Evolutionary conservation across 2,329 filamentous ascomycete genomes (phyloP).

Genomic region (Coniochaeta sp.): DNA sequence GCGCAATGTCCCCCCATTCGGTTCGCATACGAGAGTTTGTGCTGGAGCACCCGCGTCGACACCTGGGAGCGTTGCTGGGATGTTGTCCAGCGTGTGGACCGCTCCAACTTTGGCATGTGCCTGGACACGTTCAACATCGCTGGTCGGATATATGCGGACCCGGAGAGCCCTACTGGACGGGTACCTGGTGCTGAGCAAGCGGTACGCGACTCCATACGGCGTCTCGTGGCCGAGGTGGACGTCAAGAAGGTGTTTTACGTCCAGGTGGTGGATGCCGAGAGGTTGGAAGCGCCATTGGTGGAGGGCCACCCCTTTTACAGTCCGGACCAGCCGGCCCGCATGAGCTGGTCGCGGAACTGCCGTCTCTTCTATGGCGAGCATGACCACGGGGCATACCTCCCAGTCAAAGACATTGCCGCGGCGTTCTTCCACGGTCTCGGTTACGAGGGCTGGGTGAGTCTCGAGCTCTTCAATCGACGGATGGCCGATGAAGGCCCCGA

Average conservation of each 20-base stretch:
- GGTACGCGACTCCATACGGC: slow-evolving; percentile 45
- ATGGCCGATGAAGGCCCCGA: slow-evolving; percentile 43
- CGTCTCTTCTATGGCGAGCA: slow-evolving; percentile 61
- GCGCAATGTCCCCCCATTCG: slow-evolving; percentile 48
- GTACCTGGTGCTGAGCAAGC: slow-evolving; percentile 47
- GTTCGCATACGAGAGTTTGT: slow-evolving; percentile 68
- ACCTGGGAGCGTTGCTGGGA: slow-evolving; percentile 69
- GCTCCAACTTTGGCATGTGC: slow-evolving; percentile 68
- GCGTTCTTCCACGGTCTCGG: slow-evolving; percentile 58
- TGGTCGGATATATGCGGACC: slow-evolving; percentile 64
- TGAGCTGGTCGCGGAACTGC: slow-evolving; percentile 76
- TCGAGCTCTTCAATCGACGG: slow-evolving; percentile 61
- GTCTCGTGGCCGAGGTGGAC: slow-evolving; percentile 49
- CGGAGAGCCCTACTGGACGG: slow-evolving; percentile 43
- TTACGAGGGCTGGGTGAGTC: slow-evolving; percentile 63
- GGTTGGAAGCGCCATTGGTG: slow-evolving; percentile 48
- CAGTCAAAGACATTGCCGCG: slow-evolving; percentile 52
- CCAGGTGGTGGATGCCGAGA: slow-evolving; percentile 69
- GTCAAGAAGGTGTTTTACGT: slow-evolving; percentile 65
- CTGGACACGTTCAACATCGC: slow-evolving; percentile 76
- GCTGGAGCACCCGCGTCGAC: slow-evolving; percentile 64
- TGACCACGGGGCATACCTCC: slow-evolving; percentile 59
- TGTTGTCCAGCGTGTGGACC: slow-evolving; percentile 56
- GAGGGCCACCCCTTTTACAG: slow-evolving; percentile 52
- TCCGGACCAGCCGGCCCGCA: slow-evolving; percentile 50